Evolutionary conservation across 208 protist genomes (phyloP), one percentile per base, ranked within the genome.

Genomic region (Naegleria gruberi): DNA sequence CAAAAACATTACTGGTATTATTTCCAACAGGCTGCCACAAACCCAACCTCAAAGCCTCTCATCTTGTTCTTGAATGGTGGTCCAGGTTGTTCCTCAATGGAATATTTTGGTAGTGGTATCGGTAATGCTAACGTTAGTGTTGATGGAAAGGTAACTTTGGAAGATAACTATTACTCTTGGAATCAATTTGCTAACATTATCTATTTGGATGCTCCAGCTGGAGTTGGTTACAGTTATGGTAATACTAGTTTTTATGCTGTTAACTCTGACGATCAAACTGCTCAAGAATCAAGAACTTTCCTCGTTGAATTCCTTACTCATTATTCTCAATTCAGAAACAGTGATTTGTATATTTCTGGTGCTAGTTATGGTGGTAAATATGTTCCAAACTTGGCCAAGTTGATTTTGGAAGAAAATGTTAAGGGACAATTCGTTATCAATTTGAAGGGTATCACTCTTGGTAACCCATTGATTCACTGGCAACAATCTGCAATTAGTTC

Each of bases 361-460:
- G 93, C 92, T 26, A 91, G 88, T 43, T 96, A 97, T 91, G 93
- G 90, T 19, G 92, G 93, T 17, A 92, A 93, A 65, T 97, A 97
- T 90, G 92, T 91, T 74, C 91, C 94, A 34, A 92, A 93, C 77
- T 89, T 95, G 82, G 90, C 92, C 45, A 91, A 93, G n/a, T 94
- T 96, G 92, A 93, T 96, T 82, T 93, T 95, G 42, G 95, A 94
- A 57, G 92, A 95, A 3, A 90, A 96, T 26, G n/a, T n/a, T n/a
- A n/a, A n/a, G n/a, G 23, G 93, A 92, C 30, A 94, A 34, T 74
- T 95, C 26, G 93, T 90, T 44, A 94, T 97, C 92, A 93, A 94
- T 44, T 44, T 89, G 8, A 89, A 89, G 37, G 77, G n/a, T 26
- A 45, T 43, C 43, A 34, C 43, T 5, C 34, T 83, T 40, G 77